Evolutionary conservation across 2,329 filamentous ascomycete species (phyloP).

Genomic region (Tolypocladium amazonense): DNA sequence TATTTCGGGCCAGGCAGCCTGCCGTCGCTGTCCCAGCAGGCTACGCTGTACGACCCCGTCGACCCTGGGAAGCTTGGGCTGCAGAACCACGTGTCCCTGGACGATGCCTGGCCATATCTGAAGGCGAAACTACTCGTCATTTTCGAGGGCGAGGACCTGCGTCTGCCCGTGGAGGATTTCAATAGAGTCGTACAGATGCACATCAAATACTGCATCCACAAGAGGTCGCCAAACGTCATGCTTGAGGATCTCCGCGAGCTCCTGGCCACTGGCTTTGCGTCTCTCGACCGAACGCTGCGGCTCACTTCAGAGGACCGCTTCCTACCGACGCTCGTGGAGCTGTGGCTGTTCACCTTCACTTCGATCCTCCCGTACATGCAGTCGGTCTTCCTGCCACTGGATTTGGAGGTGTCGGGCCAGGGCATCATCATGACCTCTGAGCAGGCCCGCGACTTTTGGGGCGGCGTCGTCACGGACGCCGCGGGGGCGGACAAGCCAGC

Average conservation of each 20-base stretch:
- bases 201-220: conserved; percentile 67
- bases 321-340: conserved; percentile 82
- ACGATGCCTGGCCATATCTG: conserved; percentile 75
- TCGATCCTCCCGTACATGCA: conserved; percentile 88
- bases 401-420: conserved; percentile 82
- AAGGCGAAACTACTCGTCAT: conserved; percentile 67
- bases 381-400: conserved; percentile 85
- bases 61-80: conserved; percentile 46
- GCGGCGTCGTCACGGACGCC: conserved; percentile 45
- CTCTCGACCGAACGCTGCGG: conserved; percentile 72
- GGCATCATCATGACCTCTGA: conserved; percentile 68
- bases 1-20: conserved; percentile 46
- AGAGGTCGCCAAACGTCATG: conserved; percentile 57
- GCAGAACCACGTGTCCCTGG: conserved; percentile 57
- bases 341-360: conserved; percentile 91
- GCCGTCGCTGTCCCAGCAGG: conserved; percentile 30
- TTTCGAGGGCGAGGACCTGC: conserved; percentile 71
- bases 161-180: conserved; percentile 74
- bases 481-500: conserved; percentile 20
- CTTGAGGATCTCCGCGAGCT: conserved; percentile 70
- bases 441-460: conserved; percentile 87
- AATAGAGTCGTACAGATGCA: conserved; percentile 72
- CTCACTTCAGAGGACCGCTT: conserved; percentile 74
- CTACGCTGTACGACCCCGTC: conserved; percentile 39
- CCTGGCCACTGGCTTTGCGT: conserved; percentile 70